Evolutionary conservation across 768 basidiomycete genomes (phyloP), one percentile per base, ranked within the genome.

Genomic region (Coprinellus micaceus): DNA sequence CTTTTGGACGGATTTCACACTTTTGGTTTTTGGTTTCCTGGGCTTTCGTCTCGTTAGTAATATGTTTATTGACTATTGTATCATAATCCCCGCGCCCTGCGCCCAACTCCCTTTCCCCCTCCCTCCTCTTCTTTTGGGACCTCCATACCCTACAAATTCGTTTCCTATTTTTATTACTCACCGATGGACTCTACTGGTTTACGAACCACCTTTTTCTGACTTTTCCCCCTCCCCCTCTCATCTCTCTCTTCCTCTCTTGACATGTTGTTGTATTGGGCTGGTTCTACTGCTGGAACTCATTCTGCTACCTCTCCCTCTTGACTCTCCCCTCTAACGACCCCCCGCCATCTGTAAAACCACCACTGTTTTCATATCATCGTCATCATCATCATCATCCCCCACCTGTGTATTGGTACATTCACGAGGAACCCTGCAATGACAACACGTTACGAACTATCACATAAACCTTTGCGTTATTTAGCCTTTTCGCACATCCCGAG

Each of bases 11-110:
- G n/a, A 9, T 24, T 30, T 39, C 29, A 17, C 17, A 24, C 33
- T 15, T 46, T 21, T 17, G 21, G 28, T 21, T 19, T 36, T 25
- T 36, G 21, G n/a, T n/a, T n/a, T n/a, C n/a, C n/a, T 25, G 11
- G 11, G 24, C 25, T 24, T 28, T 25, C 37, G 29, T 28, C 10
- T 53, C 11, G n/a, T 50, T 24, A 12, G 44, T 57, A 57, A 57
- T 57, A 52, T 52, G 56, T 46, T 57, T 57, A 57, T 57, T 57
- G 33, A 26, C 39, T 57, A 57, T 57, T 57, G 56, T 57, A 57
- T 57, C 47, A 57, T 57, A 57, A 57, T 52, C 37, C n/a, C 17
- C 19, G 15, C 33, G n/a, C n/a, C n/a, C n/a, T n/a, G n/a, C n/a
- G n/a, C n/a, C n/a, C n/a, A n/a, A n/a, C n/a, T n/a, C n/a, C n/a